Conservation (phyloP, 352 stramenopile genomes). For the Phytopythium helicoides region DNA sequence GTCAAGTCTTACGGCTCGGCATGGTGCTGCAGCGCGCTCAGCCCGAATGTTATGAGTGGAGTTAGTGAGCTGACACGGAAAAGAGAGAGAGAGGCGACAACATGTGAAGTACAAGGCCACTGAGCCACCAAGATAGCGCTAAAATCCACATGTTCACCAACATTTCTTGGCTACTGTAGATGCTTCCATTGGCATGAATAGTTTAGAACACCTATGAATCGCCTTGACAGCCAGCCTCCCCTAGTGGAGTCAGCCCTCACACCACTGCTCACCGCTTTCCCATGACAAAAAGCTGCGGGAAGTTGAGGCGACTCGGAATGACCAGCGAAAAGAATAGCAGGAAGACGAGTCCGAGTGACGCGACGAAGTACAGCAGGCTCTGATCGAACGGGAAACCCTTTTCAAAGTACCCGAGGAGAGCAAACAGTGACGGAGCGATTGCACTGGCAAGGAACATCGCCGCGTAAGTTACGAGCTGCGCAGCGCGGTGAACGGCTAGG, state of each 20-base stretch:
- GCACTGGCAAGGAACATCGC: conserved; percentile 54
- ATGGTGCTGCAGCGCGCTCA: no score
- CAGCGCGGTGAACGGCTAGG: conserved; percentile 63
- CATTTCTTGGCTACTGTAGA: no score
- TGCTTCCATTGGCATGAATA: no score
- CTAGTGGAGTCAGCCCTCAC: background rate
- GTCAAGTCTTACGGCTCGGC: no score
- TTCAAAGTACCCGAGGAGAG: conserved; percentile 70
- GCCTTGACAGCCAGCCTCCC: background rate
- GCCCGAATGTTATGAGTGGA: no score
- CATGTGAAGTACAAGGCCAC: no score
- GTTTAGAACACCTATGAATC: no score
- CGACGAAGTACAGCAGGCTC: conserved; percentile 76
- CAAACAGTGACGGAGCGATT: conserved; percentile 57
- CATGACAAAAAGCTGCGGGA: conserved; percentile 78
- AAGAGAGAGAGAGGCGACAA: no score
- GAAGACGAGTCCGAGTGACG: conserved; percentile 61
- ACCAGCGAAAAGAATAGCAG: conserved; percentile 75
- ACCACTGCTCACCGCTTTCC: conserved; percentile 49
- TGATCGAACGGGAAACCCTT: conserved; percentile 77
- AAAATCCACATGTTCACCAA: no score
- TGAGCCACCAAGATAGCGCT: no score
- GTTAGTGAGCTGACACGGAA: no score
- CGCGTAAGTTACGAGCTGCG: conserved; percentile 57
- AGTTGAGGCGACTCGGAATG: conserved; percentile 80